These are phyloP conservation scores for Phytophthora palmivora DNA, from an alignment of 352 stramenopile genomes.

Conservation along the genomic window DNA sequence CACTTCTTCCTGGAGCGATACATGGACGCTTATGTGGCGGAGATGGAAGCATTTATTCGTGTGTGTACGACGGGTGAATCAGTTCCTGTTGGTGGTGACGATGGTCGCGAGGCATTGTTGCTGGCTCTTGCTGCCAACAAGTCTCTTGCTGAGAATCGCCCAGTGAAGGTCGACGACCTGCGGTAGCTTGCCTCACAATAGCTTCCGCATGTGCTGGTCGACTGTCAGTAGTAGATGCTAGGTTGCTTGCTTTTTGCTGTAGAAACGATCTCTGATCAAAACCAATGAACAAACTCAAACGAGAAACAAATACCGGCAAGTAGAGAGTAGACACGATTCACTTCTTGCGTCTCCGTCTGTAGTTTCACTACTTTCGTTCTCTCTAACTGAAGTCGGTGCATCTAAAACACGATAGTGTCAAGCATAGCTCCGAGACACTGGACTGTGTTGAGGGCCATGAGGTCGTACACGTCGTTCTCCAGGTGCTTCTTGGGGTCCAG, in stretches of 20 bases:
- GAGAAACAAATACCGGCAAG: conserved; percentile 1
- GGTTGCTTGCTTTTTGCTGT: conserved; percentile 29
- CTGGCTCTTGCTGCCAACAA: conserved; percentile 73
- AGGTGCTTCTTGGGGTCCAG: conserved; percentile 95
- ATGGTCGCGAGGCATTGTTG: conserved; percentile 72
- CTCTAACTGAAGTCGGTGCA: conserved; percentile 14
- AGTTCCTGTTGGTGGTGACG: conserved; percentile 61
- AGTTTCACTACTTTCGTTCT: conserved; percentile 20
- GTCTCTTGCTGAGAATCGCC: conserved; percentile 73
- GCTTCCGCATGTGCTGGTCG: conserved; percentile 23
- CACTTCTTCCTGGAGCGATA: conserved; percentile 96
- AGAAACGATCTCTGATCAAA: conserved; percentile 26
- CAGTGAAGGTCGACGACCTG: conserved; percentile 68
- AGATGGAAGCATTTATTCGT: conserved; percentile 79
- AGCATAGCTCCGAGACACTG: conserved; percentile 99
- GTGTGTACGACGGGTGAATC: conserved; percentile 48
- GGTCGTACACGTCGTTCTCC: conserved; percentile 95
- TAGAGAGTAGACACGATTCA: conserved; percentile 26
- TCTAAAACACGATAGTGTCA: conserved; percentile 98
- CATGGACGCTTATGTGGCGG: conserved; percentile 86
- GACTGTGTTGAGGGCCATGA: conserved; percentile 99
- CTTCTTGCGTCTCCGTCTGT: conserved; percentile 22
- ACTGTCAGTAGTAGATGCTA: conserved; percentile 28
- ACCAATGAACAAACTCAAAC: conserved; percentile 13
- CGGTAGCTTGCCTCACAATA: conserved; percentile 30